Conservation (phyloP, 108 stramenopile species). For the Cylindrotheca closterium region DNA sequence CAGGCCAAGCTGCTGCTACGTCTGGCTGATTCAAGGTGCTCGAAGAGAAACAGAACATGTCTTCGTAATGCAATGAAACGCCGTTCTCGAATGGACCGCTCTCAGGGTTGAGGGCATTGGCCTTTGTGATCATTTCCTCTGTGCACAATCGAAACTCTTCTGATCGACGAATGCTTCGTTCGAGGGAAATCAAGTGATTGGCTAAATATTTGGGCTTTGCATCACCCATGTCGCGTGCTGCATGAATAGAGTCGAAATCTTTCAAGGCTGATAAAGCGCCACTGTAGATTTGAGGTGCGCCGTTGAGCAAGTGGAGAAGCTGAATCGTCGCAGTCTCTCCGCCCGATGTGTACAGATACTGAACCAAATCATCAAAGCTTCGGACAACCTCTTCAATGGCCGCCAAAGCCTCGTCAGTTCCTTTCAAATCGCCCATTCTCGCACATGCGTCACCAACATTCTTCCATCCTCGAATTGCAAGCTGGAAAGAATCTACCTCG, state of each 20-base stretch:
- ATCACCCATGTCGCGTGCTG: not conserved
- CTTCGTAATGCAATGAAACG: not conserved
- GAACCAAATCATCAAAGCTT: conserved; percentile 17
- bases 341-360: conserved; percentile 4
- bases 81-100: not conserved
- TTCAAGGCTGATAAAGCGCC: conserved; percentile 12
- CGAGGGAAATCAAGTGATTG: conserved; percentile 5
- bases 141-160: conserved; percentile 13
- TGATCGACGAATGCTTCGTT: conserved; percentile 13
- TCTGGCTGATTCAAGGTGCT: not conserved
- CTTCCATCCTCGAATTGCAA: conserved; percentile 13
- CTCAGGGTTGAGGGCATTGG: not conserved
- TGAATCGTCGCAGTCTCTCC: not conserved
- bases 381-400: conserved; percentile 15
- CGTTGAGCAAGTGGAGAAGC: conserved; percentile 10
- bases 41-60: not conserved
- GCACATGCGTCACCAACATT: conserved; percentile 1
- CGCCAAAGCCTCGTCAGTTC: not conserved
- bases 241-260: not conserved
- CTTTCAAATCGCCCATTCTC: not conserved
- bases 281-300: conserved; percentile 18
- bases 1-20: not conserved
- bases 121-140: not conserved
- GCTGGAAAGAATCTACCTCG: conserved; percentile 9
- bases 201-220: not conserved